Base-by-base conservation (phyloP, 2,329 filamentous ascomycete species). In the Hymenoscyphus scutula region DNA sequence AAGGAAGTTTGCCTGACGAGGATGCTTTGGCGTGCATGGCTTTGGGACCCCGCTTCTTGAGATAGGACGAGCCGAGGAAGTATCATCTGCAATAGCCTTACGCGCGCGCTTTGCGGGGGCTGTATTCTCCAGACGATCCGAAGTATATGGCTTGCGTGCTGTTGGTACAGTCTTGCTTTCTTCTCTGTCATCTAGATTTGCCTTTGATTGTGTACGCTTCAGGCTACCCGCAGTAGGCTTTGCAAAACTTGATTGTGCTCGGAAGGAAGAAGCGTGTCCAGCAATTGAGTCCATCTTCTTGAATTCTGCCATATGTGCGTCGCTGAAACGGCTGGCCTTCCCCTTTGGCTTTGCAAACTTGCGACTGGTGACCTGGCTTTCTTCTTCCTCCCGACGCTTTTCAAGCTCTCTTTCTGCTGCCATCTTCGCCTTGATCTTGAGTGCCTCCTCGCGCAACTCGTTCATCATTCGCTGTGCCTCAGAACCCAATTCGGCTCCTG, bases 251-350 rank as follows among this genome's bases (percentile, higher is more conserved):
- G 81, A 76, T 64, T 84, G 81, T 25, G 83, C 82, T 65, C 91
- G 83, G 78, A 88, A 95, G 17, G 89, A 85, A 11, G 93, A 96
- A 8, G 92, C 82, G 74, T 97, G 93, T 65, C 88, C 88, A 53
- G 87, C 91, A 72, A 98, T 97, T 1, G 93, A 97, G 74, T 97
- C 92, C 94, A 98, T 97, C 81, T 96, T 98, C 77, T 91, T 91
- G 79, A 98, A 97, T 72, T 94, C 85, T 57, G 88, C 87, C 84
- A 91, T 89, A 74, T 98, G 94, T 41, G 85, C 87, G 66, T 92
- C 89, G 74, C 91, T 97, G 77, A 89, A 98, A 54, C 94, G 88
- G 56, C 87, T 80, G 58, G 86, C 83, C 74, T 89, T 93, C 69
- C 91, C 88, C 77, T 89, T 96, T 13, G 93, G 86, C 68, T 86